Percentiles rank a stretch among this genome's conserved stretches.
These are phyloP conservation scores for Astrothelium macrocarpum DNA, from an alignment of 495 filamentous ascomycete species.

Conservation along the genomic window DNA sequence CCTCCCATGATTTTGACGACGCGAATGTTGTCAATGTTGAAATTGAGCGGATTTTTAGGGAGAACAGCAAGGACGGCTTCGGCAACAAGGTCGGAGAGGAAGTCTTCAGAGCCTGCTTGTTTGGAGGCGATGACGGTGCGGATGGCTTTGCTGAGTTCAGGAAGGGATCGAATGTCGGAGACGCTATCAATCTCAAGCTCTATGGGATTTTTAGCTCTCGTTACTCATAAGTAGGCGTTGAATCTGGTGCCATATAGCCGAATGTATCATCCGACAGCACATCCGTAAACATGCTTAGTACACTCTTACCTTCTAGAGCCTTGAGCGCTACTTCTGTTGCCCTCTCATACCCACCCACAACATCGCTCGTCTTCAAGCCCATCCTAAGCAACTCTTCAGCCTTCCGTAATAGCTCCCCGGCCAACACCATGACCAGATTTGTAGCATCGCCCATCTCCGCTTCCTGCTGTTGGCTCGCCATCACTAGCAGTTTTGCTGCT, in stretches of 20 bases:
- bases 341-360: slow-evolving; percentile 90
- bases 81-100: slow-evolving; percentile 74
- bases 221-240: not conserved
- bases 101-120: slow-evolving; percentile 85
- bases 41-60: slow-evolving; percentile 94
- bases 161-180: slow-evolving; percentile 63
- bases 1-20: slow-evolving; percentile 99
- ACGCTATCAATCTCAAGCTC: slow-evolving; percentile 88
- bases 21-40: slow-evolving; percentile 98
- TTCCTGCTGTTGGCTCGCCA: slow-evolving; percentile 98
- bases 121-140: slow-evolving; percentile 93
- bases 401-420: slow-evolving; percentile 93
- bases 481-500: slow-evolving; percentile 95
- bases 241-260: not conserved
- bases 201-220: slow-evolving; percentile 24
- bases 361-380: slow-evolving; percentile 94
- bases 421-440: slow-evolving; percentile 92
- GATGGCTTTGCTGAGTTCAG: slow-evolving; percentile 89
- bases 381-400: slow-evolving; percentile 91
- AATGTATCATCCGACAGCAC: not conserved
- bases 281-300: not conserved
- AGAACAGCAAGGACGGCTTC: slow-evolving; percentile 91
- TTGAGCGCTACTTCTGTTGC: slow-evolving; percentile 81
- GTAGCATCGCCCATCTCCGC: slow-evolving; percentile 98
- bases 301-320: slow-evolving; percentile 58